phyloP scores from a whole-genome alignment of 192 early-diverging fungal species.

The Jimgerdemannia flammicorona region DNA sequence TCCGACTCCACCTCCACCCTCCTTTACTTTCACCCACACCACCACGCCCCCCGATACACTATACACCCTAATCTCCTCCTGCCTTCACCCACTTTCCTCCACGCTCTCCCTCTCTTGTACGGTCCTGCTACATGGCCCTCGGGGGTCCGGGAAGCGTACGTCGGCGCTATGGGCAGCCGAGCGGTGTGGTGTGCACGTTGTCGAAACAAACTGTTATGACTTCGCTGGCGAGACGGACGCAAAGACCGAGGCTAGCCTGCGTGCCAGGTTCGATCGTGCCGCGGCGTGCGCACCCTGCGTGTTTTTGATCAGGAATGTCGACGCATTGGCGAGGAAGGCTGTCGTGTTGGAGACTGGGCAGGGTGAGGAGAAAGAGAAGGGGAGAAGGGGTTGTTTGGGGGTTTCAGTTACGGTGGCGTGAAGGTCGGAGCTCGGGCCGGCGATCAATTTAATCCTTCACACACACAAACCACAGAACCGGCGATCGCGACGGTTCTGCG shows the following conservation, averaged over 20 bases:
- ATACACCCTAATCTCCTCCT: slow-evolving; percentile 58
- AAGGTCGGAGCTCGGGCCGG: too few relatives aligned
- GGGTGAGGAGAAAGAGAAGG: slow-evolving; percentile 25
- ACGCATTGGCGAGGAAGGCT: slow-evolving; percentile 65
- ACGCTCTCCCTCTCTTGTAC: slow-evolving; percentile 67
- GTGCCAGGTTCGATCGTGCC: slow-evolving; percentile 76
- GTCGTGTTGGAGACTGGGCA: slow-evolving; percentile 53
- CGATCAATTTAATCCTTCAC: not conserved
- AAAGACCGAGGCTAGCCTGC: slow-evolving; percentile 71
- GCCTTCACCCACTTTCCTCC: slow-evolving; percentile 69
- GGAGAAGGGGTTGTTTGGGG: not conserved
- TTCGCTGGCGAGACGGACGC: slow-evolving; percentile 76
- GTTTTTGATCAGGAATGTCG: slow-evolving; percentile 75
- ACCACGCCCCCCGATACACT: slow-evolving; percentile 28
- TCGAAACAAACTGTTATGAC: slow-evolving; percentile 79
- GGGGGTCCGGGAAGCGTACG: slow-evolving; percentile 81
- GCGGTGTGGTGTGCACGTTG: slow-evolving; percentile 71
- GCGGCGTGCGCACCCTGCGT: slow-evolving; percentile 75
- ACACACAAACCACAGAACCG: slow-evolving; percentile 27
- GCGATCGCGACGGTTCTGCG: slow-evolving; percentile 53
- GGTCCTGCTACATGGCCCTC: slow-evolving; percentile 72
- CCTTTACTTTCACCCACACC: not conserved
- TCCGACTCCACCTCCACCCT: not conserved
- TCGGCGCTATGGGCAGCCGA: slow-evolving; percentile 63
- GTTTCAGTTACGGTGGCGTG: not conserved